Conservation (phyloP, 108 stramenopile genomes). For the Asterionellopsis glacialis region DNA sequence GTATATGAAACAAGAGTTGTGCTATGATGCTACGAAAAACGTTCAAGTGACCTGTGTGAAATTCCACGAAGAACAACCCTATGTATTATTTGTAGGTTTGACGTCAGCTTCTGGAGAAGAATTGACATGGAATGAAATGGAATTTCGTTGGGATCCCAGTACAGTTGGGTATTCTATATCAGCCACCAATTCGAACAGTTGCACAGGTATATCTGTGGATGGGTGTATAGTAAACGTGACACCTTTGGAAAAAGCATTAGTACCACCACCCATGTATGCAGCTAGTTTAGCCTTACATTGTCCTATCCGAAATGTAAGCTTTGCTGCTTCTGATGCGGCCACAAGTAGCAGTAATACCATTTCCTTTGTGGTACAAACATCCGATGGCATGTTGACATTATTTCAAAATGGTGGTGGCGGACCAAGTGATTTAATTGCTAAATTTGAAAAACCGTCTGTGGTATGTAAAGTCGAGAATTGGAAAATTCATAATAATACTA, state of each 20-base stretch:
- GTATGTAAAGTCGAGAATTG: neutral
- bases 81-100: slow-evolving; percentile 25
- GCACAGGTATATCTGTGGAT: slow-evolving; percentile 70
- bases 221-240: slow-evolving; percentile 70
- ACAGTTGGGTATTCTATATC: slow-evolving; percentile 24
- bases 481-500: slow-evolving; percentile 8
- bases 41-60: slow-evolving; percentile 10
- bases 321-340: slow-evolving; percentile 7
- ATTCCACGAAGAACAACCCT: slow-evolving; percentile 63
- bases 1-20: slow-evolving; percentile 83
- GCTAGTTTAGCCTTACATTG: slow-evolving; percentile 36
- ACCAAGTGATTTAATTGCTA: neutral
- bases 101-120: neutral
- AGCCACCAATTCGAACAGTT: slow-evolving; percentile 13
- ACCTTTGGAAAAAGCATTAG: slow-evolving; percentile 63
- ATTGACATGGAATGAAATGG: slow-evolving; percentile 50
- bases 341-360: neutral
- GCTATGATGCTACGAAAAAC: slow-evolving; percentile 24
- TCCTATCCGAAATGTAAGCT: slow-evolving; percentile 31
- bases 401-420: slow-evolving; percentile 13
- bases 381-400: slow-evolving; percentile 43
- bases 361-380: slow-evolving; percentile 22
- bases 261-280: slow-evolving; percentile 87
- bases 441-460: neutral
- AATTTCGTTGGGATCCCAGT: slow-evolving; percentile 71